A percentile compares a stretch with the other conserved stretches of the same genome.
Conservation (phyloP, 1,284 basidiomycete species). For the Golubevia sp. region DNA sequence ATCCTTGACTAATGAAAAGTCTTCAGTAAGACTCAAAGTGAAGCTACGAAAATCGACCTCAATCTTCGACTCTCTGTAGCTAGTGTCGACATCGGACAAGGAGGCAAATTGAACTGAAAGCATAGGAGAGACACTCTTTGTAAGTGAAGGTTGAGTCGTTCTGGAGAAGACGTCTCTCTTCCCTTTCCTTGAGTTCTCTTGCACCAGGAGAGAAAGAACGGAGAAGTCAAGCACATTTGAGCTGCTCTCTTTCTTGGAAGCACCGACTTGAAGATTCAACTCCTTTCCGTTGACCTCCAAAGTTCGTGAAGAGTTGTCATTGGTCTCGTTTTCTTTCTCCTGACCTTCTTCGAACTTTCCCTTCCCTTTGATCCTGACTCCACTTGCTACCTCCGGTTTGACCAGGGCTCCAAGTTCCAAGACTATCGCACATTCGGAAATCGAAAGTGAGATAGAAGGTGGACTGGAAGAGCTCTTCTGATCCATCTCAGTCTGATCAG, state of each 20-base stretch:
- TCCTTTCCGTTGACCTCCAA: not conserved
- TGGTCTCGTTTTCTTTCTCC: not conserved
- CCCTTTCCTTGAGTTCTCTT: not conserved
- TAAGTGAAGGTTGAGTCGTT: not conserved
- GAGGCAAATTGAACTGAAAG: slow-evolving; percentile 75
- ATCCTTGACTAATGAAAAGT: slow-evolving; percentile 72
- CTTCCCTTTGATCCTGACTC: no score
- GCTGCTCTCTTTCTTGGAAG: not conserved
- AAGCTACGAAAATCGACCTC: slow-evolving; percentile 72
- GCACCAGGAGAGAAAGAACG: not conserved
- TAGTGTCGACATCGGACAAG: slow-evolving; percentile 70
- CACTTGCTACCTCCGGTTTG: no score
- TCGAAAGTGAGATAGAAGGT: not conserved
- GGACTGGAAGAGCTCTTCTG: not conserved
- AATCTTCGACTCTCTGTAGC: slow-evolving; percentile 76
- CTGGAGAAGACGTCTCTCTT: not conserved
- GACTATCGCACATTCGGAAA: not conserved
- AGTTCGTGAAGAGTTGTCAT: not conserved
- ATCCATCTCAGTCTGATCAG: not conserved
- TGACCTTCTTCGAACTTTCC: not conserved
- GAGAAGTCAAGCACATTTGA: not conserved
- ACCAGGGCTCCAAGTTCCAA: not conserved
- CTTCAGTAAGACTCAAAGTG: slow-evolving; percentile 71
- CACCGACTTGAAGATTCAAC: not conserved
- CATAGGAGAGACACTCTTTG: slow-evolving; percentile 59